A percentile compares a stretch with the other conserved stretches of the same genome.
Conservation (phyloP, 2,329 filamentous ascomycete genomes). For the Leptographium wingfieldii region DNA sequence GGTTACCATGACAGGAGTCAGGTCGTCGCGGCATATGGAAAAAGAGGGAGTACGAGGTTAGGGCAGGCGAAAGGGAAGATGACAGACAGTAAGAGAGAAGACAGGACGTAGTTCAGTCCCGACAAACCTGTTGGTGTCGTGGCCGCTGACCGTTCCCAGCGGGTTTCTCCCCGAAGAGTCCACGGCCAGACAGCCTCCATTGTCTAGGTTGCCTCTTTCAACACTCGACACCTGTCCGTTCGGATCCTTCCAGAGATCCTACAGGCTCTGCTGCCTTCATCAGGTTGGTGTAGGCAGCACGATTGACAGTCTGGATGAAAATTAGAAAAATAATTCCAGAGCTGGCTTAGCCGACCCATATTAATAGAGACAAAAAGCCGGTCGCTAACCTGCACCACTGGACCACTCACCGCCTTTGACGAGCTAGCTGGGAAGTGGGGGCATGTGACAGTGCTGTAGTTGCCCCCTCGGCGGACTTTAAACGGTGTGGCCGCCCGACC, state of each 20-base stretch:
- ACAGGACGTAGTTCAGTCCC: too few species aligned
- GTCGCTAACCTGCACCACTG: background rate
- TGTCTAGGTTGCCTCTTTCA: background rate
- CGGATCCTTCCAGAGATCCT: background rate
- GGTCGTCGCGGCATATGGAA: conserved; percentile 39
- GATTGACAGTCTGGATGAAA: background rate
- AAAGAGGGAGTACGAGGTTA: background rate
- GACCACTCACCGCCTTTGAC: background rate
- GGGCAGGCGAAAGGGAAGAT: background rate
- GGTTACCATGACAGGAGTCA: conserved; percentile 45
- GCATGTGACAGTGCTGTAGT: background rate
- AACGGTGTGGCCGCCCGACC: background rate
- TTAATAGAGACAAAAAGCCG: background rate
- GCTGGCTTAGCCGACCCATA: background rate
- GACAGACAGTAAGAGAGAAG: background rate
- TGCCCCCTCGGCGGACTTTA: background rate
- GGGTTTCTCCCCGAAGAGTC: background rate
- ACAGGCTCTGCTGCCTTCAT: background rate
- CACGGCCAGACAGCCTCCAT: background rate
- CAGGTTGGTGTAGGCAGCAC: background rate
- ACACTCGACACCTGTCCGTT: background rate
- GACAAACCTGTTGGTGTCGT: background rate
- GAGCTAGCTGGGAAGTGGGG: background rate
- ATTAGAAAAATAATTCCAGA: background rate
- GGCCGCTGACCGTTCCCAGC: background rate